phyloP scores from a whole-genome alignment of 495 filamentous ascomycete genomes.

The Podospora tetraspora region DNA sequence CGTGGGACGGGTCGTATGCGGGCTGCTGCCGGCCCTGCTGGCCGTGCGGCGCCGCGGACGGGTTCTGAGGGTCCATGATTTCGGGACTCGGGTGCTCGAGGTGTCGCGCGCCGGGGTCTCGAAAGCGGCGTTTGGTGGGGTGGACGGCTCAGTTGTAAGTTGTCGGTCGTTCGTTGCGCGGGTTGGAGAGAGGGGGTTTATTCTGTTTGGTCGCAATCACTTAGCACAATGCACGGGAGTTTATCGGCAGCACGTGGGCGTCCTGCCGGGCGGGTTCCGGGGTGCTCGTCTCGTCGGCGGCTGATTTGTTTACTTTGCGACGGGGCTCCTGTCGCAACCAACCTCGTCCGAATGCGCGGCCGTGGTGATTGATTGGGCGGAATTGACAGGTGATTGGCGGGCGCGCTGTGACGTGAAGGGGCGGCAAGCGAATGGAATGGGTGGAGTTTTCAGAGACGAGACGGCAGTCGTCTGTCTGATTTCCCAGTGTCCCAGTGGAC shows the following conservation, averaged over 20 bases:
- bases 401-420: constrained; percentile 7
- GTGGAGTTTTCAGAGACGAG: constrained; percentile 30
- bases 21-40: constrained; percentile 48
- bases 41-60: constrained; percentile 32
- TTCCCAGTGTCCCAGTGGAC: constrained; percentile 15
- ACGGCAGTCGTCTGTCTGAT: constrained; percentile 5
- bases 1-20: constrained; percentile 72
- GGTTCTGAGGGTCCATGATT: constrained; percentile 47
- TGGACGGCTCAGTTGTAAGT: neutral
- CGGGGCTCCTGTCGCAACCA: constrained; percentile 19
- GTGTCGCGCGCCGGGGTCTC: constrained; percentile 4
- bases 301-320: constrained; percentile 30
- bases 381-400: constrained; percentile 29
- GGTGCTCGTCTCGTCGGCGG: neutral
- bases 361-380: constrained; percentile 29
- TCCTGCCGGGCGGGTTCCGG: neutral
- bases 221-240: neutral
- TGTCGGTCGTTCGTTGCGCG: neutral
- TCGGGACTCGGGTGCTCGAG: neutral
- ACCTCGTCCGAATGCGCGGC: constrained; percentile 10
- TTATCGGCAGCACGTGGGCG: neutral
- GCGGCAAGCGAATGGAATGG: constrained; percentile 26
- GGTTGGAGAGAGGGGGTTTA: neutral
- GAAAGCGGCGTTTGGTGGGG: neutral
- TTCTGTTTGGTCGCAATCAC: neutral